Conservation (phyloP, 2,329 filamentous ascomycete species). For the Incumbomyces delicatus region DNA sequence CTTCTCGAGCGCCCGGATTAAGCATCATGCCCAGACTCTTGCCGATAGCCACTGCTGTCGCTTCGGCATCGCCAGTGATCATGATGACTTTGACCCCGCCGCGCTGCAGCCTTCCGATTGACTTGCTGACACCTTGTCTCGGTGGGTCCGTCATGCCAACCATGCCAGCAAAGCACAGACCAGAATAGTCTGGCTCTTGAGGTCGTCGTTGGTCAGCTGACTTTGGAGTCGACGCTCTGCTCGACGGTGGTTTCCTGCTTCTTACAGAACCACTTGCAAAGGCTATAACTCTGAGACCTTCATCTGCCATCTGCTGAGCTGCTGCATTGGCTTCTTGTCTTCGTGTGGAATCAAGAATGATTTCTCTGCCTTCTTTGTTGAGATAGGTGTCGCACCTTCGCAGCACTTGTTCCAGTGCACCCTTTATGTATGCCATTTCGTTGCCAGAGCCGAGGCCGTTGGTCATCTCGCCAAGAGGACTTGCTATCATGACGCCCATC, state of each 20-base stretch:
- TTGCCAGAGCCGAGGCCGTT: slow-evolving; percentile 50
- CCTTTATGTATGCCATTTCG: slow-evolving; percentile 90
- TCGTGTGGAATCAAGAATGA: slow-evolving; percentile 68
- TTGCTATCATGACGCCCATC: slow-evolving; percentile 89
- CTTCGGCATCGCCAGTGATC: slow-evolving; percentile 96
- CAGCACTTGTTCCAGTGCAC: slow-evolving; percentile 78
- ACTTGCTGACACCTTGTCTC: slow-evolving; percentile 75
- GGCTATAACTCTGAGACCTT: slow-evolving; percentile 80
- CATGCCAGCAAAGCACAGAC: slow-evolving; percentile 79
- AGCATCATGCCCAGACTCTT: slow-evolving; percentile 92
- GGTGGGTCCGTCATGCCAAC: slow-evolving; percentile 98
- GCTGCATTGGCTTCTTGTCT: slow-evolving; percentile 66
- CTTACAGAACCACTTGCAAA: slow-evolving; percentile 75
- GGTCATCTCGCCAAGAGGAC: slow-evolving; percentile 32
- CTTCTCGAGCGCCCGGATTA: slow-evolving; percentile 46
- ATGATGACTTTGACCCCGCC: slow-evolving; percentile 96
- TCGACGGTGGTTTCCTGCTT: slow-evolving; percentile 37
- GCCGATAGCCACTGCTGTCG: slow-evolving; percentile 87
- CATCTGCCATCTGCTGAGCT: slow-evolving; percentile 75
- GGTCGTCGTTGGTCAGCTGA: slow-evolving; percentile 25
- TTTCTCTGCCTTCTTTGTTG: slow-evolving; percentile 73
- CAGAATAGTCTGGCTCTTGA: slow-evolving; percentile 64
- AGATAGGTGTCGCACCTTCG: slow-evolving; percentile 84
- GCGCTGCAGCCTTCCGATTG: slow-evolving; percentile 81
- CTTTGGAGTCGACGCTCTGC: slow-evolving; percentile 41